Percentiles rank a stretch among this genome's conserved stretches.
Conservation (phyloP, 176 grass and related monocot species). For the Musa beccarii region DNA sequence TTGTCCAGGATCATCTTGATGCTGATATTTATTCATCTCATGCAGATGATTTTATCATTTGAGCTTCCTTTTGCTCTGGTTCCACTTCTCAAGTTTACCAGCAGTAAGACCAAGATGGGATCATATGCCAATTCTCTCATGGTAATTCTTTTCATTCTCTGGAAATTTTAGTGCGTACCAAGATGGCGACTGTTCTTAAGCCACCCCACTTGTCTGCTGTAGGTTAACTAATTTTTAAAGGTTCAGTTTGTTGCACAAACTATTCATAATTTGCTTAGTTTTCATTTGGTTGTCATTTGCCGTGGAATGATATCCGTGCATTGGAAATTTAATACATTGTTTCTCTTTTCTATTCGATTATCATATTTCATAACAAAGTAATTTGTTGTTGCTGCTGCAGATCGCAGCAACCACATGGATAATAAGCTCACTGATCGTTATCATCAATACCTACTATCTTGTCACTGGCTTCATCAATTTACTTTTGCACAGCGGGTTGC, state of each 20-base stretch:
- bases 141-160: conserved; percentile 26
- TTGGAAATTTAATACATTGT: not conserved
- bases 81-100: conserved; percentile 94
- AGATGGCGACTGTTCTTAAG: not conserved
- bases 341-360: not conserved
- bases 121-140: conserved; percentile 55
- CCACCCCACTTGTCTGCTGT: not conserved
- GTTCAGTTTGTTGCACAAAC: too few relatives aligned
- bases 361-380: not conserved
- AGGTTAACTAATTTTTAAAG: not conserved
- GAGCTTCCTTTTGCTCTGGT: conserved; percentile 92
- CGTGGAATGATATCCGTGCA: not conserved
- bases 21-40: not conserved
- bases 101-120: conserved; percentile 90
- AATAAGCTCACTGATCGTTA: conserved; percentile 58
- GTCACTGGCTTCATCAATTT: conserved; percentile 52
- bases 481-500: conserved; percentile 50
- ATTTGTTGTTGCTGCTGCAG: conserved; percentile 30
- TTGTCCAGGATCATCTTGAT: not conserved
- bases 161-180: not conserved
- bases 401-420: conserved; percentile 60
- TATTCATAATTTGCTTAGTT: not conserved
- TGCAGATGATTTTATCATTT: conserved; percentile 98
- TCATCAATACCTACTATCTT: conserved; percentile 81
- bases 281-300: not conserved